Percentiles rank a stretch among this genome's conserved stretches.
Conservation (phyloP, 1,139 yeast genomes). For the Kodamaea derodonti region DNA sequence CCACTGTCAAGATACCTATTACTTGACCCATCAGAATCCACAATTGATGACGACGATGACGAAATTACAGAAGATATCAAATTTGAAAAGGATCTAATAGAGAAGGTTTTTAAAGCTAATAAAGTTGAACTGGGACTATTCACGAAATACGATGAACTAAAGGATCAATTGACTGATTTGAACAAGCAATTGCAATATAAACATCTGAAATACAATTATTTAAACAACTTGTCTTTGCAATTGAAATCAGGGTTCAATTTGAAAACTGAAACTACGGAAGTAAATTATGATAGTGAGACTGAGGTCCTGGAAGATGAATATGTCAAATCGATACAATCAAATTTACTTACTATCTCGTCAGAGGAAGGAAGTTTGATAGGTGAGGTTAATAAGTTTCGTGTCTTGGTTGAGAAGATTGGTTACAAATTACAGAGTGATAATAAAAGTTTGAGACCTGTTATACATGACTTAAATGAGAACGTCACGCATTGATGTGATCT, state of each 20-base stretch:
- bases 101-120: neutral
- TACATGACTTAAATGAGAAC: conserved; percentile 3
- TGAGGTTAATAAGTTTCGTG: conserved; percentile 29
- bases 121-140: conserved; percentile 10
- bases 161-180: conserved; percentile 17
- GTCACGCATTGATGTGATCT: neutral
- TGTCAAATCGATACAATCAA: conserved; percentile 10
- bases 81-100: neutral
- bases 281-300: conserved; percentile 17
- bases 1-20: conserved; percentile 34
- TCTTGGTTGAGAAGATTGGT: conserved; percentile 28
- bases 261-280: neutral
- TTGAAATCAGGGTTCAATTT: conserved; percentile 3
- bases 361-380: conserved; percentile 10
- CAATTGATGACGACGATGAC: neutral
- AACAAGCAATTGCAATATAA: conserved; percentile 22
- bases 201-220: conserved; percentile 25
- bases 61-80: neutral
- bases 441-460: conserved; percentile 3
- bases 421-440: conserved; percentile 7
- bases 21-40: conserved; percentile 1
- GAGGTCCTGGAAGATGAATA: conserved; percentile 12
- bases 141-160: conserved; percentile 22
- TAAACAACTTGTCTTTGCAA: conserved; percentile 14
- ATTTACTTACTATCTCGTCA: conserved; percentile 8